phyloP scores from a whole-genome alignment of 192 early-diverging fungal genomes.

The Coemansia sp. region DNA sequence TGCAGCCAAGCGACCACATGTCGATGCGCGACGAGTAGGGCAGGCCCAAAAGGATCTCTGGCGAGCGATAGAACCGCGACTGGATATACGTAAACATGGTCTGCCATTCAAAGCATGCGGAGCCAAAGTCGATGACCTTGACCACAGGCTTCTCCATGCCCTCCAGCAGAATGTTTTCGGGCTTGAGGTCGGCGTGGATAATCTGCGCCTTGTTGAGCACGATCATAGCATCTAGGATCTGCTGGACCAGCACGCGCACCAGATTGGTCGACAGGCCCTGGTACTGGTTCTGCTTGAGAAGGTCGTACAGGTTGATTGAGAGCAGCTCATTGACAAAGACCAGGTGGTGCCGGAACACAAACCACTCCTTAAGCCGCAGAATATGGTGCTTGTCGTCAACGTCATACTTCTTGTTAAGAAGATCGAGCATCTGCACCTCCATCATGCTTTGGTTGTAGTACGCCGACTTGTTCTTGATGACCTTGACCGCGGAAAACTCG shows the following conservation, averaged over 20 bases:
- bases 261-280: slow-evolving; percentile 91
- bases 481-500: slow-evolving; percentile 90
- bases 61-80: slow-evolving; percentile 94
- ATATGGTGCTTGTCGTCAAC: slow-evolving; percentile 84
- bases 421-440: slow-evolving; percentile 90
- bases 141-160: slow-evolving; percentile 87
- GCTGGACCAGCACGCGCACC: slow-evolving; percentile 86
- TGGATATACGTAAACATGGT: slow-evolving; percentile 98
- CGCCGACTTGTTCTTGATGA: slow-evolving; percentile 97
- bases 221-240: slow-evolving; percentile 88
- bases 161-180: slow-evolving; percentile 91
- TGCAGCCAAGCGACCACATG: slow-evolving; percentile 99
- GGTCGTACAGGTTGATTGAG: slow-evolving; percentile 94
- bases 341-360: slow-evolving; percentile 89
- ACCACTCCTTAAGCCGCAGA: slow-evolving; percentile 83
- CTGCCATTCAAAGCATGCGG: slow-evolving; percentile 90
- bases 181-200: slow-evolving; percentile 98
- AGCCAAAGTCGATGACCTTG: slow-evolving; percentile 99
- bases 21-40: slow-evolving; percentile 93
- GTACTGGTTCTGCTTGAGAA: slow-evolving; percentile 97
- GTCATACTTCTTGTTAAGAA: slow-evolving; percentile 90
- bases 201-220: slow-evolving; percentile 83
- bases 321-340: slow-evolving; percentile 97
- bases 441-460: slow-evolving; percentile 98
- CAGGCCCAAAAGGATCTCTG: slow-evolving; percentile 91